Evolutionary conservation across 2,329 filamentous ascomycete genomes (phyloP), one percentile per base, ranked within the genome.

Genomic region (Nigrograna mackinnonii): DNA sequence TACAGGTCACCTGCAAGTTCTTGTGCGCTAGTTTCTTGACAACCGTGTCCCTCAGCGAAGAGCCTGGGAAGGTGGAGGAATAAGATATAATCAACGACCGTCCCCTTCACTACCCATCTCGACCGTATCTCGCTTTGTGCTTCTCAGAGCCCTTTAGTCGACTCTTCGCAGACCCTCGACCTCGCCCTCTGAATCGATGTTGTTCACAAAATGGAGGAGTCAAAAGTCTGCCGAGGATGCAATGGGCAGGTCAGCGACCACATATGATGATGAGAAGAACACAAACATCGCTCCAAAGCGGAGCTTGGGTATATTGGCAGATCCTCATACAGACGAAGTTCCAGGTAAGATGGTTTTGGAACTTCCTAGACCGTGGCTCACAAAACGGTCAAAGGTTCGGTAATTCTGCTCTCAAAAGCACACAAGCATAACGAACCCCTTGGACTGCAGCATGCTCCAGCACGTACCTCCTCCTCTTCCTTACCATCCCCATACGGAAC

Each of bases 261-360:
- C 33, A 6, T 33, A 28, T 13, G 6, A 30, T 6, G 35, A 43
- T 19, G 32, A 46, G 38, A 46, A 46, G 18, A 22, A 35, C 9
- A 36, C 20, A 30, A 18, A 17, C 12, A 4, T 19, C 5, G 38
- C 47, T 1, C 20, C 32, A 19, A 80, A 70, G 60, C 81, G 79
- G 71, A 82, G 74, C 13, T 61, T 95, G 72, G 91, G 91, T n/a
- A 88, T 96, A 19, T 68, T 96, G 50, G 91, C 90, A 59, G 89
- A 94, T 57, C 81, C 74, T 35, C 68, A 85, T 43, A 96, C 91
- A 0, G 87, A 94, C 49, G 88, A 95, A 70, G 91, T 96, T 11
- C 91, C 91, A 53, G 89, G 89, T 91, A 72, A 50, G 79, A 50
- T 14, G 19, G 18, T 16, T 4, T 19, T 22, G 5, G 5, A 12